Conservation (phyloP, 1,284 basidiomycete species). For the Cerrena zonata region DNA sequence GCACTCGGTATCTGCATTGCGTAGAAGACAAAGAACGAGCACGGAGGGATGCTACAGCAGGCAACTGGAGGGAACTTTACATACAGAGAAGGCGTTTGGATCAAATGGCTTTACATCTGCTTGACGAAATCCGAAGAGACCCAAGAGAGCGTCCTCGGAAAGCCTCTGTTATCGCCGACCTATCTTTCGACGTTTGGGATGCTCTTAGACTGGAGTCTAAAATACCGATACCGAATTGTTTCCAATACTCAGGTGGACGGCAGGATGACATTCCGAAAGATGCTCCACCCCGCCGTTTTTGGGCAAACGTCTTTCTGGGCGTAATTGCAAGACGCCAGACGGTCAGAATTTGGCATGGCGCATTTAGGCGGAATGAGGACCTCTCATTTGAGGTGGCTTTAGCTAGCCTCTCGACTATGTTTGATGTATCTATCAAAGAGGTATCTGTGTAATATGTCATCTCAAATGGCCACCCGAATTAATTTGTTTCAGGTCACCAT, state of each 20-base stretch:
- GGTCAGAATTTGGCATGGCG: slow-evolving; percentile 36
- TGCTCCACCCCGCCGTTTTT: slow-evolving; percentile 43
- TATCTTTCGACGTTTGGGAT: slow-evolving; percentile 52
- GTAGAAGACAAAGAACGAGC: slow-evolving; percentile 31
- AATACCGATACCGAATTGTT: slow-evolving; percentile 30
- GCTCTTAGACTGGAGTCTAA: slow-evolving; percentile 36
- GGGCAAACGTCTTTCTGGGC: slow-evolving; percentile 43
- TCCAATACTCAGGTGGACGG: slow-evolving; percentile 13
- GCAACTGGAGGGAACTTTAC: slow-evolving; percentile 46
- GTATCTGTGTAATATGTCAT: too few species aligned
- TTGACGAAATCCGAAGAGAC: slow-evolving; percentile 35
- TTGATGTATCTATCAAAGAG: slow-evolving; percentile 39
- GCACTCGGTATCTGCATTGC: slow-evolving; percentile 38
- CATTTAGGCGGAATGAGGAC: slow-evolving; percentile 16
- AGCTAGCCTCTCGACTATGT: slow-evolving; percentile 50
- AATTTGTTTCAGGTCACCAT: slow-evolving; percentile 28
- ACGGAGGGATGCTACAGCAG: slow-evolving; percentile 25
- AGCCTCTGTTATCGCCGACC: background rate
- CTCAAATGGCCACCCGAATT: too few species aligned
- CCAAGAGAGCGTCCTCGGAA: slow-evolving; percentile 4
- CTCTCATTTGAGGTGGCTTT: slow-evolving; percentile 45
- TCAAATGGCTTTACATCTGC: slow-evolving; percentile 31
- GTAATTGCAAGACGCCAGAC: slow-evolving; percentile 41
- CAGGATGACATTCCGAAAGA: slow-evolving; percentile 7
- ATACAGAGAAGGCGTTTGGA: slow-evolving; percentile 40